These are phyloP conservation scores for Protomyces inouyei DNA, from an alignment of 1,139 yeast species.

Conservation along the genomic window DNA sequence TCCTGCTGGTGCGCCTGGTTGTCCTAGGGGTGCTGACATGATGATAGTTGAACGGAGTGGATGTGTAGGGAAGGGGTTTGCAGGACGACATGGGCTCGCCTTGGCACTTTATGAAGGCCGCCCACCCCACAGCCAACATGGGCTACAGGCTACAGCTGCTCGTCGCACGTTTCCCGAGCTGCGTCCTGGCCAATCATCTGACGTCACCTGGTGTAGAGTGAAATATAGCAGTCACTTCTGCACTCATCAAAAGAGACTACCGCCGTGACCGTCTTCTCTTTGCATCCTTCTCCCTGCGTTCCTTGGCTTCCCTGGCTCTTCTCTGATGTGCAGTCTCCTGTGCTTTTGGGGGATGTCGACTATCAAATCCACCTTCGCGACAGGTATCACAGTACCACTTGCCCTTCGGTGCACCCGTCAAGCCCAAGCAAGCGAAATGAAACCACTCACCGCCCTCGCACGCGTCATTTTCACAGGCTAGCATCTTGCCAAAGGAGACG, in stretches of 20 bases:
- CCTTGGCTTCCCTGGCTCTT: neutral
- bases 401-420: slow-evolving; percentile 45
- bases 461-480: slow-evolving; percentile 79
- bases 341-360: neutral
- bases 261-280: neutral
- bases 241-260: too few species aligned
- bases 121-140: too few species aligned
- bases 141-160: too few species aligned
- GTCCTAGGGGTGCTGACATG: slow-evolving; percentile 15
- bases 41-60: neutral
- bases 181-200: too few species aligned
- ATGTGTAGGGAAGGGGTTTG: neutral
- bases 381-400: slow-evolving; percentile 42
- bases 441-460: slow-evolving; percentile 80
- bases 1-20: neutral
- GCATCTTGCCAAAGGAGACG: slow-evolving; percentile 88
- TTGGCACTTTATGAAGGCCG: too few species aligned
- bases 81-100: neutral
- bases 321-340: neutral
- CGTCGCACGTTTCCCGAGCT: too few species aligned
- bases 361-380: slow-evolving; percentile 33
- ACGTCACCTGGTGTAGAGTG: too few species aligned
- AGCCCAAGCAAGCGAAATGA: slow-evolving; percentile 72
- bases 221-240: too few species aligned
- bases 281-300: neutral